These are phyloP conservation scores for Alopecurus myosuroides DNA, from an alignment of 176 grass and related monocot genomes.

Conservation along the genomic window DNA sequence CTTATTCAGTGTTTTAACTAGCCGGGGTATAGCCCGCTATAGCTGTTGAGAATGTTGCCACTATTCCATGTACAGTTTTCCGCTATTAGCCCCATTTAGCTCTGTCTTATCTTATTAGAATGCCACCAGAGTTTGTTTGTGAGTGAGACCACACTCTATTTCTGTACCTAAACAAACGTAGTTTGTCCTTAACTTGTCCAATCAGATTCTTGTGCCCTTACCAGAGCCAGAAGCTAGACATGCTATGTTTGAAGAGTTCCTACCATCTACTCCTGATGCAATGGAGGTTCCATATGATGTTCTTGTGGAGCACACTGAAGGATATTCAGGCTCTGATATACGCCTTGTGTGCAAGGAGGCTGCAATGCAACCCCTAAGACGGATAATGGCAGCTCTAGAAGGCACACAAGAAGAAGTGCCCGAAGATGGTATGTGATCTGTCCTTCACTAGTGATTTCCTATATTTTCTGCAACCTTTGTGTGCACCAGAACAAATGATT, in stretches of 20 bases:
- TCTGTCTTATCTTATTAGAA: too few relatives aligned
- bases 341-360: slow-evolving; percentile 91
- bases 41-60: too few relatives aligned
- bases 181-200: slow-evolving; percentile 22
- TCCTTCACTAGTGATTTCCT: neutral
- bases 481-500: neutral
- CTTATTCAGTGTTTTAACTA: too few relatives aligned
- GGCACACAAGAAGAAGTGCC: slow-evolving; percentile 39
- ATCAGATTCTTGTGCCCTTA: slow-evolving; percentile 91
- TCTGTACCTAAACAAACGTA: neutral
- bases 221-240: slow-evolving; percentile 84
- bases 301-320: slow-evolving; percentile 79
- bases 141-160: neutral
- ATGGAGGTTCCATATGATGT: slow-evolving; percentile 59
- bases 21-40: too few relatives aligned
- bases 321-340: slow-evolving; percentile 95
- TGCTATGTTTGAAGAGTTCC: slow-evolving; percentile 85
- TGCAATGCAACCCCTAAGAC: slow-evolving; percentile 91
- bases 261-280: slow-evolving; percentile 42
- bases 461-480: neutral
- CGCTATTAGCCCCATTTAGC: too few relatives aligned
- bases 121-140: neutral
- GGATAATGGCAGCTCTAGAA: slow-evolving; percentile 74
- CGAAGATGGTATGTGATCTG: slow-evolving; percentile 66
- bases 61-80: too few relatives aligned